Base-by-base conservation (phyloP, 1,284 basidiomycete genomes). In the Sporisorium exsertum region DNA sequence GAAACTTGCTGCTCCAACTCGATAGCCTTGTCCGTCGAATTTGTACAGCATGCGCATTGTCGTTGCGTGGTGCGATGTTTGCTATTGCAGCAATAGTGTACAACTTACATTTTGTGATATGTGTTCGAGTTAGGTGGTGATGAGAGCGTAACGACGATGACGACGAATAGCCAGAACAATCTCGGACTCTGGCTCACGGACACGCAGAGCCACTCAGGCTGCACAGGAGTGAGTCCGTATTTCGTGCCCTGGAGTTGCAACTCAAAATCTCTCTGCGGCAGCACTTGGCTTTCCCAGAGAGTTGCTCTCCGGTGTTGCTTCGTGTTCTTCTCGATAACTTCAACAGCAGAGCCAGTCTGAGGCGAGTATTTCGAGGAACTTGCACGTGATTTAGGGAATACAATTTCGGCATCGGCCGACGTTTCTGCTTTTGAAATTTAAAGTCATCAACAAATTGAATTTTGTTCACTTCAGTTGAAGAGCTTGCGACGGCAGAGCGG, bases 71-170 rank as follows among this genome's bases (percentile, higher is more conserved):
- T n/a, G n/a, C 10, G 16, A 26, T 2, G 1, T 12, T 45, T 53
- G 55, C 55, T 63, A 49, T 63, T 63, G 58, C 51, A 65, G 63
- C 69, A 40, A 56, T 33, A 27, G 24, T 33, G 42, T 13, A 32
- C 7, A 26, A 74, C 72, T 74, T 74, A 74, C 72, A 74, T 74
- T n/a, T 59, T 74, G 65, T 35, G 20, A 20, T 43, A 63, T 65
- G 62, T 65, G 62, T 62, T 47, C 40, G 43, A 63, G 58, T 56
- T 55, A 63, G 64, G 62, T 68, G 62, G 63, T 74, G 72, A 69
- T 62, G 62, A 33, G 55, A 58, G 65, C 59, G 56, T 37, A 37
- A 60, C 40, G 50, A 55, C 52, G 51, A 32, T 49, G 60, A 49
- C 57, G 51, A 55, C 58, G 46, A 65, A 32, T n/a, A 46, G 50